Evolutionary conservation across 129 eudicot species (phyloP), one percentile per base, ranked within the genome.

Genomic region (Ambrosia trifida): DNA sequence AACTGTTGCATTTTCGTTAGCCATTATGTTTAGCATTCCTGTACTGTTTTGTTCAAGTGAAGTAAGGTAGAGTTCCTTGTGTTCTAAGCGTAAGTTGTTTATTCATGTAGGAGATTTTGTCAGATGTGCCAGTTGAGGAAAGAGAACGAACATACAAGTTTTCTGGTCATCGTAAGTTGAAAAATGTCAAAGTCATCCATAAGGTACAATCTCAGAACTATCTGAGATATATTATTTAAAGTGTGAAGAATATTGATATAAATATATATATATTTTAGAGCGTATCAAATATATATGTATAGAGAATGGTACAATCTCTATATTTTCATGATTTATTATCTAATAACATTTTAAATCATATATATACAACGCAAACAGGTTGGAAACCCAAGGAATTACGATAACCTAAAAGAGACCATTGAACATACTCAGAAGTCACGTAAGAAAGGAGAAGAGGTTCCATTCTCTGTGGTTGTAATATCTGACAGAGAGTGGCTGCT

Each of bases 401-500:
- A 85, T 72, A 73, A 82, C 17, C 62, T 91, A 73, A 80, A 79
- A 83, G 97, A 86, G 4, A 81, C 97, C 32, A 83, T 91, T 63
- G 63, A 59, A 49, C 83, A 83, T 49, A 78, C 85, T 64, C 94
- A 83, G 50, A 88, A 75, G 65, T 80, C 86, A 18, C 70, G 56
- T 49, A 91, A 81, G 70, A 83, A 80, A 66, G 85, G 76, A 32
- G 86, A 89, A 81, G 82, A 87, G 18, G 72, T 78, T 72, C 92
- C 98, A 17, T 83, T 94, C 38, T 94, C 98, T 49, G 77, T 94
- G 32, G 97, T 85, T 61, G 96, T 87, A 9, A 73, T 94, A 71
- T 83, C 97, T 4, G 96, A 89, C 70, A 78, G 89, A 63, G 96
- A 89, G 9, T 89, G 95, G 97, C 85, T 80, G 51, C 92, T 85